Base-by-base conservation (phyloP, 345 rosid species). In the Brassica rapa region DNA sequence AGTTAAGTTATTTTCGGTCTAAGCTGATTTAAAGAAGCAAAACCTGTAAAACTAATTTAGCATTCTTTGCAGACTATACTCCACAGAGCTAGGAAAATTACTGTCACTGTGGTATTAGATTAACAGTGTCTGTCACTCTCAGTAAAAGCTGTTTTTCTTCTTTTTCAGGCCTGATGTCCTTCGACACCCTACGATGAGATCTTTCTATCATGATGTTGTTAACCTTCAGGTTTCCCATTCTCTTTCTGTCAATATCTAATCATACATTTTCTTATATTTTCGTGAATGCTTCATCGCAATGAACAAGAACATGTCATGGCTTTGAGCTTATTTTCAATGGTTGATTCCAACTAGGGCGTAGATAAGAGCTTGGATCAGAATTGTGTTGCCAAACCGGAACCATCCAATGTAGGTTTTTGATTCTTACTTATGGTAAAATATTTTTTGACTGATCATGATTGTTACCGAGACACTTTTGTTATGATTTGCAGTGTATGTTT, bases 191-290 rank as follows among this genome's bases (percentile, higher is more conserved):
- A 83, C 88, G 29, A 90, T 92, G 87, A 78, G 83, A 32, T 83
- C 95, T 76, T 90, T 90, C 84, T 94, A 90, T 77, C 78, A 24
- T 29, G 87, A 87, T 68, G 92, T 92, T 71, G 83, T 88, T 70
- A 76, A 80, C 39, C 93, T 89, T 55, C 93, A 89, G 95, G 97
- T 94, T 62, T 68, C 66, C 29, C 74, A 29, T 62, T 74, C 65
- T 74, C 75, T 63, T 46, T 69, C 53, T 49, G 32, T 60, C 43
- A 19, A 59, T 72, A 30, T 19, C 6, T 3, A 5, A 43, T 15
- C 39, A 15, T 46, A 43, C 32, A 32, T 15, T 30, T 19, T 8
- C 0, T 24, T 53, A 59, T 43, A 30, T 72, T 33, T 1, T 78
- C 61, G 16, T 77, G 57, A 11, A 39, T 57, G 30, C 10, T 56